Conservation (phyloP, 805 yeast species). For the Lipomyces kockii region DNA sequence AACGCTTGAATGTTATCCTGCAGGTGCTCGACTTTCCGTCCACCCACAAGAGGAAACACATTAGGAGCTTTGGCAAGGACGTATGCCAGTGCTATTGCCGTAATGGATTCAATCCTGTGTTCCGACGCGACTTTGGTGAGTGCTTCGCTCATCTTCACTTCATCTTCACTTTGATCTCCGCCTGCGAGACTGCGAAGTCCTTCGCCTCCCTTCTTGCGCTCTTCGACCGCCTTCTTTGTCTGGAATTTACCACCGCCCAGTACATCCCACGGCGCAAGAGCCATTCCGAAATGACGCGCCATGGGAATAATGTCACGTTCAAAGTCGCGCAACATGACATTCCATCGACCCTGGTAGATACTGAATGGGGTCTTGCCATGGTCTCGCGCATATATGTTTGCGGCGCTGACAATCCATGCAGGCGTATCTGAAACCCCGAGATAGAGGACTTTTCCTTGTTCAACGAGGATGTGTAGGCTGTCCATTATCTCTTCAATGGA, state of each 20-base stretch:
- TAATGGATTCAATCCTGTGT: slow-evolving; percentile 21
- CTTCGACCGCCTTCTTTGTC: slow-evolving; percentile 36
- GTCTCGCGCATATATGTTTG: slow-evolving; percentile 34
- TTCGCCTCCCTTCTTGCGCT: slow-evolving; percentile 33
- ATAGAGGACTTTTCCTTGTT: slow-evolving; percentile 38
- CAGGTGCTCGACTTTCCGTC: slow-evolving; percentile 38
- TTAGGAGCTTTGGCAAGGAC: slow-evolving; percentile 36
- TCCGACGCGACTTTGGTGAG: slow-evolving; percentile 36
- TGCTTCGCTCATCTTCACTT: slow-evolving; percentile 36
- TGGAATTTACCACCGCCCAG: slow-evolving; percentile 40
- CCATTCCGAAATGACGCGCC: slow-evolving; percentile 40
- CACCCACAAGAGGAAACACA: slow-evolving; percentile 41
- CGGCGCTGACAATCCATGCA: slow-evolving; percentile 38
- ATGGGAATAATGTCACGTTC: slow-evolving; percentile 42
- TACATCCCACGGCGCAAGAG: slow-evolving; percentile 40
- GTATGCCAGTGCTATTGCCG: slow-evolving; percentile 38
- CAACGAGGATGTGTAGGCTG: slow-evolving; percentile 27
- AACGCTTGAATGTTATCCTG: slow-evolving; percentile 37
- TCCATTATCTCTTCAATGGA: slow-evolving; percentile 39
- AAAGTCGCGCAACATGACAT: slow-evolving; percentile 36
- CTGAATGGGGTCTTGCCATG: slow-evolving; percentile 39
- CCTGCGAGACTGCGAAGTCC: slow-evolving; percentile 14
- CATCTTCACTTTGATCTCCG: slow-evolving; percentile 29
- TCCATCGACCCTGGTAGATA: slow-evolving; percentile 41
- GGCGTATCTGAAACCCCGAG: slow-evolving; percentile 40